Evolutionary conservation across 1,139 yeast species (phyloP).

Genomic region (Diutina catenulata): DNA sequence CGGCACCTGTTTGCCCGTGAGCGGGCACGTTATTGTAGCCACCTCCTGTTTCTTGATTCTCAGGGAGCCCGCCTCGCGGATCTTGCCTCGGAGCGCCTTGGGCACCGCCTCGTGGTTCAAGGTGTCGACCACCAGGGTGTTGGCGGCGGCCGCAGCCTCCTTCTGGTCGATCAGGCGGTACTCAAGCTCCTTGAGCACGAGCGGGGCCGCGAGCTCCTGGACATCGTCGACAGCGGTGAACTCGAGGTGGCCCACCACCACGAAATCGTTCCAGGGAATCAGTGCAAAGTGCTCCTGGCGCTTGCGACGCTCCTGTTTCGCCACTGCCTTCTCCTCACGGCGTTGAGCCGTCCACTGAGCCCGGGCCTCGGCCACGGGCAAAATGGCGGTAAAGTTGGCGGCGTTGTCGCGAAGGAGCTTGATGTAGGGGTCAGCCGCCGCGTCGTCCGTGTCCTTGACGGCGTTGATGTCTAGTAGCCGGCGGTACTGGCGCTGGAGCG

Average conservation of each 20-base stretch:
- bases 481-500: constrained; percentile 47
- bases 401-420: constrained; percentile 9
- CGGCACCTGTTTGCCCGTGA: constrained; percentile 59
- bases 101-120: constrained; percentile 6
- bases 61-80: constrained; percentile 55
- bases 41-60: constrained; percentile 12
- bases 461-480: constrained; percentile 15
- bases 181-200: constrained; percentile 47
- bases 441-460: not conserved
- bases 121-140: not conserved
- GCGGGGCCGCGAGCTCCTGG: constrained; percentile 49
- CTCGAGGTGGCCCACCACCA: constrained; percentile 54
- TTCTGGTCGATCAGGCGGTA: constrained; percentile 41
- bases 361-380: constrained; percentile 46
- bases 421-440: constrained; percentile 5
- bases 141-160: constrained; percentile 6
- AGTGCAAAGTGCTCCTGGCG: constrained; percentile 42
- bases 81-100: constrained; percentile 32
- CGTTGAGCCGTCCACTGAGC: constrained; percentile 21
- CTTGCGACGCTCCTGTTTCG: constrained; percentile 17
- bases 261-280: constrained; percentile 83
- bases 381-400: constrained; percentile 34
- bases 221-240: constrained; percentile 58
- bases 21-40: constrained; percentile 51
- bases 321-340: constrained; percentile 22